A percentile compares a stretch with the other conserved stretches of the same genome.
Evolutionary conservation across 2,329 filamentous ascomycete genomes (phyloP).

Genomic region (Graphilbum fragrans): DNA sequence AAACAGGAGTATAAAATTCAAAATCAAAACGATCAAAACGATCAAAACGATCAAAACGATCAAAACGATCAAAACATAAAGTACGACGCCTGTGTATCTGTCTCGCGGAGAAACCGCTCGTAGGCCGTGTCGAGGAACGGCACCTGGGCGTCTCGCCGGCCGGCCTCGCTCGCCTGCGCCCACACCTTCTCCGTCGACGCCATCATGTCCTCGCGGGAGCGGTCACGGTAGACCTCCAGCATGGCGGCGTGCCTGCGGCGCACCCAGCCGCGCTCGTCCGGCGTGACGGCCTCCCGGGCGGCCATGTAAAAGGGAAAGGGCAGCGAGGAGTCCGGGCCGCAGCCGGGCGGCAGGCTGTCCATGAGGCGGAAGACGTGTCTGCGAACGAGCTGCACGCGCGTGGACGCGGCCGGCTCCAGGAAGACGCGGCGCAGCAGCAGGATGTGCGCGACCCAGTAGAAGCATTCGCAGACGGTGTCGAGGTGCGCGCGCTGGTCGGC

Average conservation of each 20-base stretch:
- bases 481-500: neutral
- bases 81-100: no score
- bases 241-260: neutral
- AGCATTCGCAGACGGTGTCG: neutral
- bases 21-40: no score
- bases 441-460: neutral
- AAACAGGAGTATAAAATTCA: no score
- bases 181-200: neutral
- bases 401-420: neutral
- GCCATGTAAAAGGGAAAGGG: neutral
- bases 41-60: no score
- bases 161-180: neutral
- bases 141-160: neutral
- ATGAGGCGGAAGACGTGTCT: neutral
- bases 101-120: no score
- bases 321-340: neutral
- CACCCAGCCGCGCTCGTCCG: neutral
- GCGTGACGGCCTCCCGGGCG: neutral
- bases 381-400: neutral
- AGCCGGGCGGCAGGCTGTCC: neutral
- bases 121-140: no score
- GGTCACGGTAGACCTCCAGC: neutral
- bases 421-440: neutral
- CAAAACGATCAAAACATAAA: no score
- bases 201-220: neutral